phyloP scores from a whole-genome alignment of 2,329 filamentous ascomycete genomes.

The Hysterium pulicare region DNA sequence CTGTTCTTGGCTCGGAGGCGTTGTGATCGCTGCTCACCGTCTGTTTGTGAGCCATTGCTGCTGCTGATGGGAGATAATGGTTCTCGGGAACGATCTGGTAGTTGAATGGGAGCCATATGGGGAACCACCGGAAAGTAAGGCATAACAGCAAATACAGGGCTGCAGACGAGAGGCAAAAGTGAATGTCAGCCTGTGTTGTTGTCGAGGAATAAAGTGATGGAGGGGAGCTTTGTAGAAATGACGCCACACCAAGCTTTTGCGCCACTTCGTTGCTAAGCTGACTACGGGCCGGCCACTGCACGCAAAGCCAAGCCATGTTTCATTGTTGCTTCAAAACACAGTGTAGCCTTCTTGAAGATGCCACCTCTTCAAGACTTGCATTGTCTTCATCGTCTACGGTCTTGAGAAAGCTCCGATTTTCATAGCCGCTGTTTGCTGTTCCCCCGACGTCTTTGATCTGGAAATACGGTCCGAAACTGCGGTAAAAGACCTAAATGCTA shows the following conservation, averaged over 20 bases:
- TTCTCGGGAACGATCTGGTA: not conserved
- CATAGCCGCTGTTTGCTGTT: too few species aligned
- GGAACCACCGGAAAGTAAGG: slow-evolving; percentile 21
- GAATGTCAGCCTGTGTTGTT: not conserved
- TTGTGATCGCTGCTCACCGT: slow-evolving; percentile 18
- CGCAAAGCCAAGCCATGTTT: too few species aligned
- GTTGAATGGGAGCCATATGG: slow-evolving; percentile 21
- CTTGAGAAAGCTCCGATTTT: too few species aligned
- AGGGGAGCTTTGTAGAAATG: not conserved
- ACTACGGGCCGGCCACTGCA: too few species aligned
- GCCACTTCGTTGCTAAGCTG: too few species aligned
- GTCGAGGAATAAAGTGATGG: not conserved
- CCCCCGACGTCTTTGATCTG: too few species aligned
- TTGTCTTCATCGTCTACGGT: too few species aligned
- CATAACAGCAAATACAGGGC: slow-evolving; percentile 11
- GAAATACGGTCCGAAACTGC: too few species aligned
- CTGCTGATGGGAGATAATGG: not conserved
- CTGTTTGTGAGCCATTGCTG: slow-evolving; percentile 12
- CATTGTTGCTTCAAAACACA: too few species aligned
- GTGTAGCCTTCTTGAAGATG: too few species aligned
- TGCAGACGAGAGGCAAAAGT: not conserved
- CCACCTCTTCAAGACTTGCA: too few species aligned
- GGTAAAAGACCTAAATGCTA: too few species aligned
- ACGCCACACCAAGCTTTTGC: not conserved
- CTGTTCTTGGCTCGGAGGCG: slow-evolving; percentile 68